These are phyloP conservation scores for Nannochloropsis gaditana DNA, from an alignment of 108 stramenopile species.

Conservation along the genomic window DNA sequence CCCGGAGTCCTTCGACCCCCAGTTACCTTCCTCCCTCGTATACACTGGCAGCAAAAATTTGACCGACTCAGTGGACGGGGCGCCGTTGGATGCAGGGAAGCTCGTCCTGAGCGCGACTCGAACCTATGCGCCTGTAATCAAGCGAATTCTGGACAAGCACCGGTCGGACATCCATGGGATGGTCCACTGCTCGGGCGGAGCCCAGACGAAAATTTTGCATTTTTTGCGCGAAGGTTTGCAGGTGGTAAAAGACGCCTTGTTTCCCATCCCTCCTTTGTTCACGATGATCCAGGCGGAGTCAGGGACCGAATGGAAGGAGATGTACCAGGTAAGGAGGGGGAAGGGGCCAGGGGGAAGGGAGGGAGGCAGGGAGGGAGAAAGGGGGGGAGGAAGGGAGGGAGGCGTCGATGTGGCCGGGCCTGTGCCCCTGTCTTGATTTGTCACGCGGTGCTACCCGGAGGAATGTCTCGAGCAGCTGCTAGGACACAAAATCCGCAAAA, in stretches of 20 bases:
- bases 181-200: slow-evolving; percentile 30
- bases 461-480: too few relatives aligned
- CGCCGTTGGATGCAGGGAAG: slow-evolving; percentile 30
- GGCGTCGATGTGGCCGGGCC: too few relatives aligned
- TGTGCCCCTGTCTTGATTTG: too few relatives aligned
- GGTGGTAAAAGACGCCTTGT: slow-evolving; percentile 30
- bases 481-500: too few relatives aligned
- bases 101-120: slow-evolving; percentile 34
- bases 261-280: slow-evolving; percentile 32
- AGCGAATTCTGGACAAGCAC: slow-evolving; percentile 21
- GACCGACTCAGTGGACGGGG: slow-evolving; percentile 24
- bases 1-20: slow-evolving; percentile 34
- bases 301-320: slow-evolving; percentile 31
- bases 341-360: background rate
- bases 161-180: slow-evolving; percentile 25
- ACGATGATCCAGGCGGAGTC: slow-evolving; percentile 24
- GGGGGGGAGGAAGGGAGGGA: background rate
- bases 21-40: slow-evolving; percentile 20
- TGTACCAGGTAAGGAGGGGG: slow-evolving; percentile 20
- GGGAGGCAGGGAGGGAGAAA: background rate
- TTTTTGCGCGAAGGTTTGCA: slow-evolving; percentile 25
- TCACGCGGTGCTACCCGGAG: too few relatives aligned
- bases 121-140: slow-evolving; percentile 33
- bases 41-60: slow-evolving; percentile 27
- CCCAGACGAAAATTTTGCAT: slow-evolving; percentile 33